phyloP scores from a whole-genome alignment of 495 filamentous ascomycete species.

The Xylaria curta region DNA sequence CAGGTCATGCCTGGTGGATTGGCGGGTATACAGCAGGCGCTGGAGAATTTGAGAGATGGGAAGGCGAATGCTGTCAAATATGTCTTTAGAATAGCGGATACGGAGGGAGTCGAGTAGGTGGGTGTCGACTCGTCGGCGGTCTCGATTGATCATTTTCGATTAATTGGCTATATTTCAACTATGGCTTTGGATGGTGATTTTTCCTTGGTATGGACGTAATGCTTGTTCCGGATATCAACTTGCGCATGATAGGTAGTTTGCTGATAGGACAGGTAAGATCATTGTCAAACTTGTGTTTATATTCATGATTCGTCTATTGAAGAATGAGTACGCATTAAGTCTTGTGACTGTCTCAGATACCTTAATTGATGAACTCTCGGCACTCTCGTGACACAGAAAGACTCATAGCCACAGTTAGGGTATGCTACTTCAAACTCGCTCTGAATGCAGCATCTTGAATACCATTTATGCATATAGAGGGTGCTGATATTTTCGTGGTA shows the following conservation, averaged over 20 bases:
- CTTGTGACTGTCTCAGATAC: background rate
- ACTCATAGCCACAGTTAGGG: background rate
- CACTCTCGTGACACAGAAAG: background rate
- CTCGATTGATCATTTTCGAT: background rate
- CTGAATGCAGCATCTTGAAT: background rate
- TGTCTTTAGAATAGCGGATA: slow-evolving; percentile 71
- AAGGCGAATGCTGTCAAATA: slow-evolving; percentile 73
- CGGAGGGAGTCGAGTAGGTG: slow-evolving; percentile 45
- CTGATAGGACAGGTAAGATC: background rate
- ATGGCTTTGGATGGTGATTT: background rate
- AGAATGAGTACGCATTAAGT: background rate
- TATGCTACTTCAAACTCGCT: background rate
- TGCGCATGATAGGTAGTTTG: background rate
- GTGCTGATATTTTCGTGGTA: background rate
- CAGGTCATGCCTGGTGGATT: slow-evolving; percentile 68
- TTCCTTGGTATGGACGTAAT: background rate
- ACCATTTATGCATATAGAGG: background rate
- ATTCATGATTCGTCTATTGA: background rate
- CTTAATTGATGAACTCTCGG: background rate
- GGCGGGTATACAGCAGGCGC: slow-evolving; percentile 59
- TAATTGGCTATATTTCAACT: background rate
- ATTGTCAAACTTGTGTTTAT: background rate
- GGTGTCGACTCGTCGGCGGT: background rate
- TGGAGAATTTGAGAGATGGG: slow-evolving; percentile 65
- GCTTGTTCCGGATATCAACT: background rate